phyloP scores from a whole-genome alignment of 352 stramenopile species.

The Pythium scleroteichum region DNA sequence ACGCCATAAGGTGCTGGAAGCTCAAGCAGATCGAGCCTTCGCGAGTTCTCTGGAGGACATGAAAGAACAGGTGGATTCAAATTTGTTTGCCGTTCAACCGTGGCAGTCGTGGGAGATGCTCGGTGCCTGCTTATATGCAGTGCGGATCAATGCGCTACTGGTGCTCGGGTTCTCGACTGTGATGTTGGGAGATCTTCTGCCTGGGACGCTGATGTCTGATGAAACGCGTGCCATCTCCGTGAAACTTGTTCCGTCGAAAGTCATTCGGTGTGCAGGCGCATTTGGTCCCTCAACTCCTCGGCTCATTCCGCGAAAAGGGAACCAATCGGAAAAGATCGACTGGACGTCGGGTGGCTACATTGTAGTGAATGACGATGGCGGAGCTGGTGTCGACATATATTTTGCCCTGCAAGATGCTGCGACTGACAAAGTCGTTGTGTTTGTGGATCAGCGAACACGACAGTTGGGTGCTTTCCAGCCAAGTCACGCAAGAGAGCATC shows the following conservation, averaged over 20 bases:
- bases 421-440: constrained; percentile 14
- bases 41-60: constrained; percentile 7
- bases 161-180: constrained; percentile 29
- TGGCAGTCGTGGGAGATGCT: constrained; percentile 31
- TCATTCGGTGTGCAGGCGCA: constrained; percentile 15
- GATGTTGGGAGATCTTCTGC: constrained; percentile 25
- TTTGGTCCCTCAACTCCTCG: constrained; percentile 17
- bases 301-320: constrained; percentile 20
- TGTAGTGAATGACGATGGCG: constrained; percentile 31
- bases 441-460: constrained; percentile 23
- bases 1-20: not conserved
- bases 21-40: too few relatives aligned
- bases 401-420: constrained; percentile 34
- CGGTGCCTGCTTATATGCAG: constrained; percentile 39
- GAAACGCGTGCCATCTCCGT: constrained; percentile 13
- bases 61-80: constrained; percentile 8
- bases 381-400: constrained; percentile 33
- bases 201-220: constrained; percentile 24
- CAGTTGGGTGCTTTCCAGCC: constrained; percentile 21
- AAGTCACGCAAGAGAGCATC: constrained; percentile 19
- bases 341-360: constrained; percentile 28
- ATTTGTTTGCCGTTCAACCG: constrained; percentile 16
- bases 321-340: constrained; percentile 25
- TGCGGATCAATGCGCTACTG: constrained; percentile 39
- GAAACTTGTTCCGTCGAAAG: constrained; percentile 19